phyloP scores from a whole-genome alignment of 306 rosid species.

The Vicia villosa region DNA sequence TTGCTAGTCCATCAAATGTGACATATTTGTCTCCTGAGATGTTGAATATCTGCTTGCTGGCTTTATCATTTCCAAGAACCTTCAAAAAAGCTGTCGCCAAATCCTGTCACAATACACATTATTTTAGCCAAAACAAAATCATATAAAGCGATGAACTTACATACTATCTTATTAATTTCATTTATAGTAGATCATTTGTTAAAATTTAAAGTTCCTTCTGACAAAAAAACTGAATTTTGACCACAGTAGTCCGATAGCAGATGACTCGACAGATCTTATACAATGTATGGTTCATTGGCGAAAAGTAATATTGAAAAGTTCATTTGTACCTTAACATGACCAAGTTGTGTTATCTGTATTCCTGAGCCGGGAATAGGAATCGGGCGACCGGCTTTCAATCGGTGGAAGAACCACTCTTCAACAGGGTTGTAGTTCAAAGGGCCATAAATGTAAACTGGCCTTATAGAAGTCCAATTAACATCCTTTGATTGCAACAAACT shows the following conservation, averaged over 20 bases:
- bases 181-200: background rate
- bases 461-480: conserved; percentile 91
- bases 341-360: conserved; percentile 85
- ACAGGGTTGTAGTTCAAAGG: conserved; percentile 97
- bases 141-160: background rate
- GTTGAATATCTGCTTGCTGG: conserved; percentile 91
- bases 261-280: too few species aligned
- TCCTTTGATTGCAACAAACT: conserved; percentile 67
- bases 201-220: background rate
- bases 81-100: conserved; percentile 74
- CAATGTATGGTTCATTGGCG: background rate
- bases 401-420: conserved; percentile 99
- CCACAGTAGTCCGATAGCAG: background rate
- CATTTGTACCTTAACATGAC: conserved; percentile 78
- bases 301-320: background rate
- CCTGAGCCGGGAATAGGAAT: conserved; percentile 94
- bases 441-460: conserved; percentile 97
- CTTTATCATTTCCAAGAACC: conserved; percentile 89
- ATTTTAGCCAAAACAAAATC: conserved; percentile 25
- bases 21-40: conserved; percentile 91
- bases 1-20: conserved; percentile 92
- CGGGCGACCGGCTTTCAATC: conserved; percentile 96
- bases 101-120: conserved; percentile 62
- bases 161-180: background rate
- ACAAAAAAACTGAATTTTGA: background rate